phyloP scores from a whole-genome alignment of 805 yeast genomes.

The Peterozyma xylosa region DNA sequence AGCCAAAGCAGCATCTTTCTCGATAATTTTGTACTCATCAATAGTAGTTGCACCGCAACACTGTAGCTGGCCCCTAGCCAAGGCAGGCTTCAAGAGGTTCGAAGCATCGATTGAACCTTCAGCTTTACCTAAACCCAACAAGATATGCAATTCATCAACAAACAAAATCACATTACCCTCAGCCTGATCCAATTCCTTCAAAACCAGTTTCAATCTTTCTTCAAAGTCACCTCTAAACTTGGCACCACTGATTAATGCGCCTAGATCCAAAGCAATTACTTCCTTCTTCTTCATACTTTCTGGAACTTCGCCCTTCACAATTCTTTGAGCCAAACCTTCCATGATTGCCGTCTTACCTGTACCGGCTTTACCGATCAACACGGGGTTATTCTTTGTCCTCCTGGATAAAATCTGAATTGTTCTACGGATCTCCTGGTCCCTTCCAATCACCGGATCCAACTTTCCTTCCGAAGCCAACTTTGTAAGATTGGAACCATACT shows the following conservation, averaged over 20 bases:
- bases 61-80: conserved; percentile 87
- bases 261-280: conserved; percentile 78
- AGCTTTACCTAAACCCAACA: conserved; percentile 85
- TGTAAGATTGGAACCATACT: conserved; percentile 81
- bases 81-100: conserved; percentile 83
- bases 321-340: conserved; percentile 95
- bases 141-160: conserved; percentile 85
- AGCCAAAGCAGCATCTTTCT: conserved; percentile 93
- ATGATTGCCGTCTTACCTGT: conserved; percentile 96
- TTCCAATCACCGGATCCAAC: conserved; percentile 93
- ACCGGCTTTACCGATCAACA: conserved; percentile 92
- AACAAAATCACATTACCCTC: conserved; percentile 73
- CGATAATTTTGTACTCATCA: conserved; percentile 91
- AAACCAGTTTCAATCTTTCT: conserved; percentile 72
- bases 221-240: conserved; percentile 96
- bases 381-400: conserved; percentile 93
- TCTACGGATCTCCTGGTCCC: conserved; percentile 91
- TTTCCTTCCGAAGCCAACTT: conserved; percentile 83
- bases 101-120: conserved; percentile 97
- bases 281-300: conserved; percentile 85
- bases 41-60: conserved; percentile 96
- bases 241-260: conserved; percentile 88
- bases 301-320: conserved; percentile 87
- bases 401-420: conserved; percentile 89
- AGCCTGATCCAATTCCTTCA: conserved; percentile 77